phyloP scores from a whole-genome alignment of 768 basidiomycete species.

The Phaffia tasmanica region DNA sequence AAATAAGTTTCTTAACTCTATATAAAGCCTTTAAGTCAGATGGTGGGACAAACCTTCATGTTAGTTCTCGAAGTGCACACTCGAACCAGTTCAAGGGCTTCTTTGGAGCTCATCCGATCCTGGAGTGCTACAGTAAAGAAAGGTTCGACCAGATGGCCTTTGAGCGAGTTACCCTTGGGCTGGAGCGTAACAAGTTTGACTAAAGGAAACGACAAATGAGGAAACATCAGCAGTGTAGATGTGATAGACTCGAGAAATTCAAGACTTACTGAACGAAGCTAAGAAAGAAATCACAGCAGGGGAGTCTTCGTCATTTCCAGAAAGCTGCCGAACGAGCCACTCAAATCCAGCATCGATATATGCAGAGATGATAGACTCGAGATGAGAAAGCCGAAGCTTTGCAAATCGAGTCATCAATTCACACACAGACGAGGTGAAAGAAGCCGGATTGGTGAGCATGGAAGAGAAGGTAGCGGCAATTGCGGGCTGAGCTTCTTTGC shows the following conservation, averaged over 20 bases:
- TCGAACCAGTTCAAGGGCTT: slow-evolving; percentile 43
- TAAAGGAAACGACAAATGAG: neutral
- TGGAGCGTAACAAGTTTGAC: slow-evolving; percentile 18
- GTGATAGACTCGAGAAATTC: neutral
- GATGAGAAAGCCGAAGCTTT: neutral
- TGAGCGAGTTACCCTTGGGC: slow-evolving; percentile 36
- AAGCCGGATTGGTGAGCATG: slow-evolving; percentile 3
- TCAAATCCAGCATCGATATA: slow-evolving; percentile 38
- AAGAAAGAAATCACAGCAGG: slow-evolving; percentile 20
- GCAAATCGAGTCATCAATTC: neutral
- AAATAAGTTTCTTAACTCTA: neutral
- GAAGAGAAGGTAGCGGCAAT: neutral
- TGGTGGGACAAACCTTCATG: slow-evolving; percentile 51
- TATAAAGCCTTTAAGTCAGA: neutral
- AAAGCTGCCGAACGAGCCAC: slow-evolving; percentile 47
- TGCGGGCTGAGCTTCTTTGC: neutral
- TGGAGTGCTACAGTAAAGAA: slow-evolving; percentile 55
- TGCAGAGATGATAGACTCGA: neutral
- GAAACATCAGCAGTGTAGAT: neutral
- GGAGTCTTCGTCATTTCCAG: slow-evolving; percentile 34
- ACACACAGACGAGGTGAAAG: slow-evolving; percentile 6
- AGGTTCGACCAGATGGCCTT: slow-evolving; percentile 58
- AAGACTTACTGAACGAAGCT: slow-evolving; percentile 26
- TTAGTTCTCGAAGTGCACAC: slow-evolving; percentile 41
- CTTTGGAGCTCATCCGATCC: slow-evolving; percentile 42